Evolutionary conservation across 1,139 yeast genomes (phyloP), one percentile per base, ranked within the genome.

Genomic region (Candida neerlandica): DNA sequence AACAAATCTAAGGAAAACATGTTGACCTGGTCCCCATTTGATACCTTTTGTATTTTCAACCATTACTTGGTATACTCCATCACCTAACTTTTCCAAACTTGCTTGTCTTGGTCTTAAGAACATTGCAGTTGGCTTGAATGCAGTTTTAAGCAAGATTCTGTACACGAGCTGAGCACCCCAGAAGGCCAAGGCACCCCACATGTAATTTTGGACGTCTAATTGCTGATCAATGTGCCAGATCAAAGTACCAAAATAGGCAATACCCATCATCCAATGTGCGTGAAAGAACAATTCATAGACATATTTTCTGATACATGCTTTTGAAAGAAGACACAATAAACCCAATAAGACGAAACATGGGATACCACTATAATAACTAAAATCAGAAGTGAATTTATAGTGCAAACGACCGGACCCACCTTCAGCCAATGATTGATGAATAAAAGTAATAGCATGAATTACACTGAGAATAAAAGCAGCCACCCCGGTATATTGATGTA

Each of bases 1-100:
- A 3, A 70, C 66, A 55, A 81, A 75, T 55, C 86, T 70, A 30
- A 84, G 66, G 58, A 71, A 82, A 16, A 82, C 69, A 62, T 84
- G 89, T 56, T 84, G 87, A 21, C 89, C 88, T 0, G 88, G 84
- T 30, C 50, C 58, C 87, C 88, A 83, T 15, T 59, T 58, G 40
- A 76, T 62, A 6, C 71, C 76, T 12, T 67, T 63, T 10, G 65
- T 59, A 49, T 77, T 73, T 19, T 65, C 65, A 16, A 84, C 67
- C 4, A 65, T 51, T 2, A 82, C 63, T 59, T 80, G 78, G 51
- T 73, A 77, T 2, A 73, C 69, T 12, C 64, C 65, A 35, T 67
- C 67, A 14, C 64, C 65, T 27, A 72, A 53, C 45, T 63, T 63
- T 41, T 59, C 56, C 55, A 78, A 55, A 21, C 66, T 55, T 6